Conservation (phyloP, 2,329 filamentous ascomycete species). For the Xylaria hypoxylon region DNA sequence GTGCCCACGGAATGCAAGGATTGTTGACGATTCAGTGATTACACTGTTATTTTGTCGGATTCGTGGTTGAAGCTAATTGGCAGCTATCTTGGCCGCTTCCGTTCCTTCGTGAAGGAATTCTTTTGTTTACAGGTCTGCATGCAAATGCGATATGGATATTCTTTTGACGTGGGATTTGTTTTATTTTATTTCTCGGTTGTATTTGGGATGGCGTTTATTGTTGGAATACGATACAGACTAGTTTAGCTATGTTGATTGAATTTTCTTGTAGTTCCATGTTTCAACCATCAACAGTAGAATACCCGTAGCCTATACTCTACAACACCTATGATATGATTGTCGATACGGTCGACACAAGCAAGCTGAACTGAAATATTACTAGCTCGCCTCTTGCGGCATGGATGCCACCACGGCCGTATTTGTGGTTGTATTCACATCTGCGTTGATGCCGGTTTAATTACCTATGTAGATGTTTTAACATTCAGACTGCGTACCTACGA, state of each 20-base stretch:
- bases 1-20: slow-evolving; percentile 24
- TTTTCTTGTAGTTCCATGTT: slow-evolving; percentile 5
- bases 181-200: slow-evolving; percentile 3
- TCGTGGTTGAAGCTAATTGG: slow-evolving; percentile 24
- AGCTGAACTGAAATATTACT: no score
- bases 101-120: slow-evolving; percentile 30
- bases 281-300: slow-evolving; percentile 3
- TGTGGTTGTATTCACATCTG: not conserved
- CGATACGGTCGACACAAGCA: not conserved
- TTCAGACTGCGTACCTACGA: no score
- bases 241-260: slow-evolving; percentile 22
- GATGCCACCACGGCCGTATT: no score
- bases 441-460: not conserved
- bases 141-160: slow-evolving; percentile 39
- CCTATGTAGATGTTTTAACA: no score
- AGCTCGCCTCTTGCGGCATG: no score
- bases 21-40: slow-evolving; percentile 27
- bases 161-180: slow-evolving; percentile 1
- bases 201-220: slow-evolving; percentile 24
- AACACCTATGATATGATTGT: not conserved
- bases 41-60: slow-evolving; percentile 12
- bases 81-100: slow-evolving; percentile 27
- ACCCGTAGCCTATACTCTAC: not conserved
- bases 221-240: slow-evolving; percentile 12
- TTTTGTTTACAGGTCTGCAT: slow-evolving; percentile 42